Evolutionary conservation across 2,329 filamentous ascomycete genomes (phyloP).

Genomic region (Neofusicoccum sp.): DNA sequence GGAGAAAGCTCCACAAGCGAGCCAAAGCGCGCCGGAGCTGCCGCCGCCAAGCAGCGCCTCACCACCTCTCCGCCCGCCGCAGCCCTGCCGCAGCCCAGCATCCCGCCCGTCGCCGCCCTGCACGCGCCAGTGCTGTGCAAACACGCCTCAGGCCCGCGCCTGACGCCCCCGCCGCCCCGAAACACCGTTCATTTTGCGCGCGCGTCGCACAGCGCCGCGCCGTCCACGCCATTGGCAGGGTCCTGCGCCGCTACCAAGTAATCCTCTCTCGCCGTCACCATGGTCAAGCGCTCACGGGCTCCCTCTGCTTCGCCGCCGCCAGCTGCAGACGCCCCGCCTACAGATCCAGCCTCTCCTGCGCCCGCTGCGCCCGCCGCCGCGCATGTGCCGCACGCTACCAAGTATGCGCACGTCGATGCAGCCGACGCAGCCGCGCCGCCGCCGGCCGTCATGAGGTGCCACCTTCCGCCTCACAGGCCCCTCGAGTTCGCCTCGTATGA

Average conservation of each 20-base stretch:
- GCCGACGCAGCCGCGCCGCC: constrained; percentile 30
- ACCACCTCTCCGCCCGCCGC: too few species aligned
- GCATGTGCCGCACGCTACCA: constrained; percentile 30
- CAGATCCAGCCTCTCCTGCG: constrained; percentile 18
- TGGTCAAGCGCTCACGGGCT: constrained; percentile 62
- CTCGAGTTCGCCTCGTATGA: constrained; percentile 71
- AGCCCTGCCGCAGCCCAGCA: neutral
- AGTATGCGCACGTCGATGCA: constrained; percentile 54
- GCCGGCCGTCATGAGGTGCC: constrained; percentile 67
- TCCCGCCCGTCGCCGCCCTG: neutral
- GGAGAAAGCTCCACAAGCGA: constrained; percentile 10
- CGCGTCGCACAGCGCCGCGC: constrained; percentile 7
- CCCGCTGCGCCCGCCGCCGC: constrained; percentile 28
- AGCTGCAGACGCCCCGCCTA: neutral
- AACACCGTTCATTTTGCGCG: constrained; percentile 12
- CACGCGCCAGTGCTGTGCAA: neutral
- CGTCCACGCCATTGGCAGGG: neutral
- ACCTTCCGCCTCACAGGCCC: constrained; percentile 74
- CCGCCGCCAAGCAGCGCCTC: too few species aligned
- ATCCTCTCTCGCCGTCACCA: constrained; percentile 31
- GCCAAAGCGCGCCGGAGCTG: constrained; percentile 1
- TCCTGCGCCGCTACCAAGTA: constrained; percentile 17
- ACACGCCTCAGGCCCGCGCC: neutral
- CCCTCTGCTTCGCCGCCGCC: constrained; percentile 43
- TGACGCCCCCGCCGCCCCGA: neutral